Evolutionary conservation across 805 yeast genomes (phyloP).

Genomic region (Candida verbasci): DNA sequence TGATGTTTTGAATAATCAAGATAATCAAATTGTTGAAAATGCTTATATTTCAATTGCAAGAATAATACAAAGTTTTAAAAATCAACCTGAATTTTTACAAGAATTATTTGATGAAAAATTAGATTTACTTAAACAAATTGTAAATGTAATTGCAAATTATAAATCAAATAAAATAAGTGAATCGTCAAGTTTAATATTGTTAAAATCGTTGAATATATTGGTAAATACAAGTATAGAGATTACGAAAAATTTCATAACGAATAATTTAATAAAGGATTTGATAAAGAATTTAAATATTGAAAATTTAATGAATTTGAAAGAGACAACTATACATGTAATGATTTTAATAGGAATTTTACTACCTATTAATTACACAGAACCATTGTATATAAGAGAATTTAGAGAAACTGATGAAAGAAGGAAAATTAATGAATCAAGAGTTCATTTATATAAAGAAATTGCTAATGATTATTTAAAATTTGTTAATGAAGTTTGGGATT

Average conservation of each 20-base stretch:
- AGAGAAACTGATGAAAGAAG: slow-evolving; percentile 19
- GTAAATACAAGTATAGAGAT: slow-evolving; percentile 39
- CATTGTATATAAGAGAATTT: slow-evolving; percentile 24
- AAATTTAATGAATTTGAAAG: slow-evolving; percentile 66
- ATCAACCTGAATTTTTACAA: slow-evolving; percentile 42
- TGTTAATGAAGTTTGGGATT: slow-evolving; percentile 43
- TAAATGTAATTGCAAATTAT: slow-evolving; percentile 26
- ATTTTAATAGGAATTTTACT: slow-evolving; percentile 53
- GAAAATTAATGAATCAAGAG: slow-evolving; percentile 26
- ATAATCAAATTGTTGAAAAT: slow-evolving; percentile 55
- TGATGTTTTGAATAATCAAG: slow-evolving; percentile 53
- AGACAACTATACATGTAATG: slow-evolving; percentile 51
- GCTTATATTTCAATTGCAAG: slow-evolving; percentile 64
- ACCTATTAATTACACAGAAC: slow-evolving; percentile 42
- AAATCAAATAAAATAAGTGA: background rate
- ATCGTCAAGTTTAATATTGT: slow-evolving; percentile 35
- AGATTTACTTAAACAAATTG: slow-evolving; percentile 18
- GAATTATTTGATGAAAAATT: slow-evolving; percentile 27
- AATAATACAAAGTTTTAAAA: slow-evolving; percentile 47
- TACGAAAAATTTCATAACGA: slow-evolving; percentile 41
- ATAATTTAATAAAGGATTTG: slow-evolving; percentile 44
- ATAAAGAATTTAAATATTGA: slow-evolving; percentile 49
- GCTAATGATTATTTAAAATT: slow-evolving; percentile 28
- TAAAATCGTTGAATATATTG: slow-evolving; percentile 44
- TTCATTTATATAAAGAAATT: slow-evolving; percentile 23